Base-by-base conservation (phyloP, 1,139 yeast genomes). In the Wickerhamomyces sp. region DNA sequence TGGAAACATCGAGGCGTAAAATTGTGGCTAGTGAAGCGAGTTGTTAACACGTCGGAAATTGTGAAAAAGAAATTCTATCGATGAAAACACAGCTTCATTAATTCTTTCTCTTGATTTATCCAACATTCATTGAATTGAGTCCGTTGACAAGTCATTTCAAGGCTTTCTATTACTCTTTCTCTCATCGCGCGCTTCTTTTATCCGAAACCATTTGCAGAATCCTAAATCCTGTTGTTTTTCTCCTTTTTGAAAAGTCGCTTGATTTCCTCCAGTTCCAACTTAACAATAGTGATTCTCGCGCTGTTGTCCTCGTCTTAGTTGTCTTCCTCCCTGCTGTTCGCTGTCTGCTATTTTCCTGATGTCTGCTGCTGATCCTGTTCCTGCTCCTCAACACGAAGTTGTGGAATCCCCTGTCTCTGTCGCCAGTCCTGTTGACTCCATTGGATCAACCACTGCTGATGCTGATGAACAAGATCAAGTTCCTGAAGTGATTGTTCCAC, bases 401-500 rank as follows among this genome's bases (percentile, higher is more conserved):
- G 40, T 27, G 17, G 16, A 5, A 5, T 4, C 29, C 10, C 9
- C 17, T 14, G 14, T 7, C 6, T 5, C 29, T 27, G 29, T 15
- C 12, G 6, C 29, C 17, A 17, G 15, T 13, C 30, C 39, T 16
- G 26, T 41, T 16, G 28, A 20, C 13, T 17, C 29, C 13, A 34
- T 35, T 20, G 20, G 25, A 7, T n/a, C 32, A 19, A 27, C 33
- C 22, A 29, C 43, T 19, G 37, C 21, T 3, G 24, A 15, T n/a
- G 18, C 35, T 20, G 36, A 34, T n/a, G 37, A 41, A 20, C 38
- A 26, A 17, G 34, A 28, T n/a, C 46, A 38, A 20, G 37, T 41
- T 17, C 41, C 48, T 21, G 47, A 40, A 29, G 46, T 46, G 7
- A 42, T 29, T 7, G 40, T 43, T 22, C 53, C 61, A n/a, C 58